Evolutionary conservation across 495 filamentous ascomycete species (phyloP).

Genomic region (Trichocladium antarcticum): DNA sequence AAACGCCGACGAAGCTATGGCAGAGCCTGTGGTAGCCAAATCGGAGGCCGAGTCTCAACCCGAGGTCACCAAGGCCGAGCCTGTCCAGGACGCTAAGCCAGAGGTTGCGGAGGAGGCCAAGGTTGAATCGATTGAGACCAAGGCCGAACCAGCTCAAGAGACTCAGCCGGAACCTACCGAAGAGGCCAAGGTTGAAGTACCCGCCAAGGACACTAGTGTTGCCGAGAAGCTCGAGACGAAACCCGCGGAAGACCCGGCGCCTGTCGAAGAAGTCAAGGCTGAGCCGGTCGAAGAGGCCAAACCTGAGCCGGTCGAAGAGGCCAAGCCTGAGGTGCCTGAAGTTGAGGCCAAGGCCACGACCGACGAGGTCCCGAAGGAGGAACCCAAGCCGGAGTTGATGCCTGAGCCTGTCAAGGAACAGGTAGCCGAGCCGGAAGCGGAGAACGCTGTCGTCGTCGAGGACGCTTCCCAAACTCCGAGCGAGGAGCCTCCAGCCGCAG

Average conservation of each 20-base stretch:
- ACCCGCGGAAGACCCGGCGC: neutral
- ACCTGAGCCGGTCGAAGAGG: neutral
- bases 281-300: neutral
- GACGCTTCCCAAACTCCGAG: too few species aligned
- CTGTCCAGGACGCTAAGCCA: neutral
- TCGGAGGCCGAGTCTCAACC: neutral
- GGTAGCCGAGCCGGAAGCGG: constrained; percentile 1
- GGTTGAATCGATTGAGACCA: constrained; percentile 3
- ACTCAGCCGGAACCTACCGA: constrained; percentile 4
- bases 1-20: constrained; percentile 8
- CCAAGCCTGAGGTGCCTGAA: neutral
- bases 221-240: constrained; percentile 11
- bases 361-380: neutral
- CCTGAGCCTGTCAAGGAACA: constrained; percentile 4
- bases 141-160: neutral
- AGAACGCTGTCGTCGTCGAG: neutral
- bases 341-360: neutral
- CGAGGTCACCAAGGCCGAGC: neutral
- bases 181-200: constrained; percentile 6
- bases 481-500: neutral
- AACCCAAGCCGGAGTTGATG: constrained; percentile 2
- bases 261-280: neutral
- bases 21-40: constrained; percentile 1
- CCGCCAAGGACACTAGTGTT: neutral
- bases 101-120: neutral